A percentile compares a stretch with the other conserved stretches of the same genome.
Conservation (phyloP, 108 stramenopile species). For the Schizochytrium sp. region DNA sequence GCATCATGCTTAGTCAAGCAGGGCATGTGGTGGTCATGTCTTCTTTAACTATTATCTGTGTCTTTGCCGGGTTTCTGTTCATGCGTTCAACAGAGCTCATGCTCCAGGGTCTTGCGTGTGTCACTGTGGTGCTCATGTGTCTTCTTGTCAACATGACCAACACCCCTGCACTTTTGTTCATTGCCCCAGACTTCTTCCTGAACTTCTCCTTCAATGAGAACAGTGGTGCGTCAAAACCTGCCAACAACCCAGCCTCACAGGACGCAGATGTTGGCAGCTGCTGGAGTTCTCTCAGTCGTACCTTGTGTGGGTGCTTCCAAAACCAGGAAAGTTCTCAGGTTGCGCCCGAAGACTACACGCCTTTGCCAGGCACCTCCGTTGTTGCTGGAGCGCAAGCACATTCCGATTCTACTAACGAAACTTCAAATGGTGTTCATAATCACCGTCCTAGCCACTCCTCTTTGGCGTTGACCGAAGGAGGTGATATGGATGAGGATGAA, state of each 20-base stretch:
- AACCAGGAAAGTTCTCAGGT: neutral
- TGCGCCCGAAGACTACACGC: conserved; percentile 8
- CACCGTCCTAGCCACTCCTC: too few relatives aligned
- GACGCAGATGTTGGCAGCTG: neutral
- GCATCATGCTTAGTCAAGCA: conserved; percentile 35
- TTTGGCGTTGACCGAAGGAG: neutral
- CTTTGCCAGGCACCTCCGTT: neutral
- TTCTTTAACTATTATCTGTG: conserved; percentile 49
- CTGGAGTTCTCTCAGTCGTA: neutral
- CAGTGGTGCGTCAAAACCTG: neutral
- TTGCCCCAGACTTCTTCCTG: conserved; percentile 11
- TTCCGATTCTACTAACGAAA: too few relatives aligned
- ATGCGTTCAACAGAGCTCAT: conserved; percentile 44
- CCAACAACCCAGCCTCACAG: neutral
- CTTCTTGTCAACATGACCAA: conserved; percentile 52
- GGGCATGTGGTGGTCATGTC: conserved; percentile 56
- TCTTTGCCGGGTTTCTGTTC: conserved; percentile 59
- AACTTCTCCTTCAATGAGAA: neutral
- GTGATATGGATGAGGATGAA: neutral
- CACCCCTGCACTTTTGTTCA: conserved; percentile 43
- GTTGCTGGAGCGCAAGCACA: neutral
- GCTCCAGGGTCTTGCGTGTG: conserved; percentile 52
- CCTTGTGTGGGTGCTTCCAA: neutral
- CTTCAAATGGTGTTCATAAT: too few relatives aligned
- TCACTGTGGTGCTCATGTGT: neutral